Evolutionary conservation across 768 basidiomycete genomes (phyloP).

Genomic region (Agrocybe pediades): DNA sequence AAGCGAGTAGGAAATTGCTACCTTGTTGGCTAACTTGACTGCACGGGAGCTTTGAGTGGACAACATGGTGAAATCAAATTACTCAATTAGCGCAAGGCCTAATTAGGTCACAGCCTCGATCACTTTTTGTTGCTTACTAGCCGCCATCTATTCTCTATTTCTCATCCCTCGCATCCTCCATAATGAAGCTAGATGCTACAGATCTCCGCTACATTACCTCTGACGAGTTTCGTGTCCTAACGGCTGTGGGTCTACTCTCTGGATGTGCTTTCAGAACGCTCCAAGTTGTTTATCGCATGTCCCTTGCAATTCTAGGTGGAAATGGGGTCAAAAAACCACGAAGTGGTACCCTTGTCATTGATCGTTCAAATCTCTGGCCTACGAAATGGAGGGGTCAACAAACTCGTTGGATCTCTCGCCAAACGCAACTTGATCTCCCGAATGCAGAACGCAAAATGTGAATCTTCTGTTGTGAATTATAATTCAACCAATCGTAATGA

Average conservation of each 20-base stretch:
- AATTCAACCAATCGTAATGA: conserved; percentile 4
- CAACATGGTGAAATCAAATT: not conserved
- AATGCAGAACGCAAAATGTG: conserved; percentile 93
- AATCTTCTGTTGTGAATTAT: conserved; percentile 6
- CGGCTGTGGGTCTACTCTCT: conserved; percentile 63
- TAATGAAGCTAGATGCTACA: conserved; percentile 92
- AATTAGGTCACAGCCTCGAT: conserved; percentile 14
- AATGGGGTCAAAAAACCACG: conserved; percentile 98
- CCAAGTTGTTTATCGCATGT: conserved; percentile 4
- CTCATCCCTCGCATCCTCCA: conserved; percentile 8
- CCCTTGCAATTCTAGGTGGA: conserved; percentile 68
- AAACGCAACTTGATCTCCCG: conserved; percentile 89
- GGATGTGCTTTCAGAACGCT: not conserved
- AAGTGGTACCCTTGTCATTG: conserved; percentile 87
- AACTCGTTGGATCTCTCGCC: conserved; percentile 84
- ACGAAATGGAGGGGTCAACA: conserved; percentile 91
- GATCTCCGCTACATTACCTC: conserved; percentile 91
- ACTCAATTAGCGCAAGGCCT: conserved; percentile 7
- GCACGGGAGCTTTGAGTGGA: conserved; percentile 8
- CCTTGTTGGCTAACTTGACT: conserved; percentile 24
- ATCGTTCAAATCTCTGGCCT: conserved; percentile 94
- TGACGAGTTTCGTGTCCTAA: conserved; percentile 95
- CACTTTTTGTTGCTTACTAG: conserved; percentile 14
- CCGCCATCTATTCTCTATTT: conserved; percentile 1
- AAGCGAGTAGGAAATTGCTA: not conserved